Base-by-base conservation (phyloP, 176 grass and related monocot genomes). In the Oryza meridionalis region DNA sequence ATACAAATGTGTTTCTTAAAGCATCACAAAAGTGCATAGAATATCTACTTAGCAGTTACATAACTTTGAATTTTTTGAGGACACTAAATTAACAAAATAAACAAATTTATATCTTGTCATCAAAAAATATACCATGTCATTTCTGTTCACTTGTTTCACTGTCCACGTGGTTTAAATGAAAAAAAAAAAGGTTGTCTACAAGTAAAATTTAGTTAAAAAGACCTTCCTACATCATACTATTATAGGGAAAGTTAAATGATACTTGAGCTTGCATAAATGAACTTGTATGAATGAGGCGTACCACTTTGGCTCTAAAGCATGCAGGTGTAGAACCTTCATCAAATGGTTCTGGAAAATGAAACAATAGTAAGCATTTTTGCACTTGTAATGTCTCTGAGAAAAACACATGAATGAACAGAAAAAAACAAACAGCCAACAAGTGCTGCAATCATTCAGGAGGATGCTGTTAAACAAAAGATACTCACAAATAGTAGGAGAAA, bases 251-350 rank as follows among this genome's bases (percentile, higher is more conserved):
- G 67, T 7, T 70, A 87, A 70, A 65, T 33, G 84, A 17, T 64
- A 21, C 32, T 64, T 83, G 49, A 86, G 22, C 67, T 32, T 12
- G 21, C 6, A 2, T 68, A 47, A 67, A 85, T 27, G 63, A 77
- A 59, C 14, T 33, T 55, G 1, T 9, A 74, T 50, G 32, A 76
- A 82, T 81, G 77, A 29, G 11, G 17, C 89, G 17, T 95, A 98
- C 96, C 82, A 73, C 69, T 79, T 92, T 87, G 51, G 85, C 62
- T 72, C 87, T 86, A 85, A 92, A 92, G 83, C 85, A 87, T 43
- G 79, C 80, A 67, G 72, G 76, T 43, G 84, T 80, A 67, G 76
- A 87, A 42, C 43, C 77, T 85, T 90, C 91, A 91, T 95, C 80
- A 69, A 92, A 90, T 85, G 77, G 65, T 71, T 88, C 96, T 98